Base-by-base conservation (phyloP, 148 eudicot genomes). In the Nepenthes gracilis region DNA sequence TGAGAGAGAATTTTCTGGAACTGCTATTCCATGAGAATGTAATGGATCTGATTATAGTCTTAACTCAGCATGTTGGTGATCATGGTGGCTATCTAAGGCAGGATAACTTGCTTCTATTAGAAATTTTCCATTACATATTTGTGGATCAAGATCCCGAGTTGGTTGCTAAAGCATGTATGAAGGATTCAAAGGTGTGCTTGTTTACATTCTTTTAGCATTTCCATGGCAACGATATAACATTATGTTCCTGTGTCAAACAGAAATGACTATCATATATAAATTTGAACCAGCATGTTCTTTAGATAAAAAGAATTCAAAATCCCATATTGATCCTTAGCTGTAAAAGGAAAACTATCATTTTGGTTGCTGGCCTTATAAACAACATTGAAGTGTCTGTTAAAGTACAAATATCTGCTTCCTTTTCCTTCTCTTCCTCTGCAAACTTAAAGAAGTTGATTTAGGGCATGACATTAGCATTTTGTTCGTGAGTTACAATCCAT, bases 101-200 rank as follows among this genome's bases (percentile, higher is more conserved):
- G 63, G 99, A 89, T 67, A 94, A 86, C 79, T 75, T 94, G 78
- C 99, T 94, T 71, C 70, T 94, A 43, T 70, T 89, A 73, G 97
- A 94, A 64, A 85, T 71, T 43, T 80, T 77, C 65, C 81, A 86
- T 64, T 77, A 89, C 67, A 77, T 84, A 63, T 80, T 82, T 65
- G 72, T 61, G 71, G 95, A 91, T 69, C 99, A 94, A 67, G 92
- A 77, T 54, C 81, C 97, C 32, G 99, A 86, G 80, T 65, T 81
- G 63, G 73, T 94, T 79, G 86, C 87, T 51, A 79, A 83, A 79
- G 73, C 82, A 43, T 53, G 66, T 74, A 40, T 32, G 58, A 75
- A 74, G 67, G 77, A 64, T 55, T 75, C 75, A 35, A 74, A 85
- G 97, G 97, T 85, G 64, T 66, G 77, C 74, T 60, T 69, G 55